These are phyloP conservation scores for Barnettozyma botsteinii DNA, from an alignment of 805 yeast genomes.

Conservation along the genomic window DNA sequence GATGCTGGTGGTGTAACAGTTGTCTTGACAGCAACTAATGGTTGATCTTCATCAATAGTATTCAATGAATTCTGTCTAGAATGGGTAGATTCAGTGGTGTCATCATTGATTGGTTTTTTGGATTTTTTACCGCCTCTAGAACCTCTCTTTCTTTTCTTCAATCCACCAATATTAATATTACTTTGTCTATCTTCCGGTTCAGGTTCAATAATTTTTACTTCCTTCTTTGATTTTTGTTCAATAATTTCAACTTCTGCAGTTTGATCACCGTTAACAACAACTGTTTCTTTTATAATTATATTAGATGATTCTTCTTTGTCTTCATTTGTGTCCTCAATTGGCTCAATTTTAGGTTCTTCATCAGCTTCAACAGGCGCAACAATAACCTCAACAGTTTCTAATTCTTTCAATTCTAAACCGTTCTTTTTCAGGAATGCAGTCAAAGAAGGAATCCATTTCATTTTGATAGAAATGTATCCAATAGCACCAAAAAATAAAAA, in stretches of 20 bases:
- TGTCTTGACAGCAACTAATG: neutral
- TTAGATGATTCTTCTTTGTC: too few relatives aligned
- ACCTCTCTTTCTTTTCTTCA: conserved; percentile 75
- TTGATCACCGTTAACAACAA: neutral
- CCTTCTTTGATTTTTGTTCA: conserved; percentile 16
- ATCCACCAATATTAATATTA: conserved; percentile 22
- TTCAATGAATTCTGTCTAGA: conserved; percentile 2
- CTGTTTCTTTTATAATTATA: too few relatives aligned
- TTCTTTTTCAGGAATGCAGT: conserved; percentile 27
- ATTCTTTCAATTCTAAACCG: conserved; percentile 28
- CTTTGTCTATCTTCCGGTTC: conserved; percentile 24
- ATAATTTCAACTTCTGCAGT: neutral
- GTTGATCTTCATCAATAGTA: conserved; percentile 1
- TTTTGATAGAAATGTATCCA: conserved; percentile 25
- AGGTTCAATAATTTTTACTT: conserved; percentile 26
- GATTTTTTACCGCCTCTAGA: conserved; percentile 74
- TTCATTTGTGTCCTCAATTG: neutral
- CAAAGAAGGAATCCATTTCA: conserved; percentile 30
- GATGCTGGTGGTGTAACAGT: conserved; percentile 1
- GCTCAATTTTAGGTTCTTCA: neutral
- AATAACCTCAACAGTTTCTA: conserved; percentile 15
- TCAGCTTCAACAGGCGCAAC: conserved; percentile 3
- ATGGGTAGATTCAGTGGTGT: neutral
- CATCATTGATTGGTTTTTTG: conserved; percentile 22
- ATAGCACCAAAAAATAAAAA: conserved; percentile 26